These are phyloP conservation scores for Pistacia integerrima DNA, from an alignment of 345 rosid genomes.

Conservation along the genomic window DNA sequence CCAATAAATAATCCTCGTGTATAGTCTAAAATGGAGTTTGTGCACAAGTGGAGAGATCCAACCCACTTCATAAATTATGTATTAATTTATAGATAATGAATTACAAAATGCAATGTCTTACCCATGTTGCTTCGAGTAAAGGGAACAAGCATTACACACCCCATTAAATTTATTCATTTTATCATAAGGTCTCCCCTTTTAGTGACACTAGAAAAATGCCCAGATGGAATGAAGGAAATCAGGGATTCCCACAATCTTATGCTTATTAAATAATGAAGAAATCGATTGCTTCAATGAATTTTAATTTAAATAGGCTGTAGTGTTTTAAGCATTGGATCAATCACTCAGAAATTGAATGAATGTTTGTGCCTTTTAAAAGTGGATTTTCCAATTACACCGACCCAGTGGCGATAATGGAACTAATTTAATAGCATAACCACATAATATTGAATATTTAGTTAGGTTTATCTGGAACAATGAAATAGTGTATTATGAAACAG, in stretches of 20 bases:
- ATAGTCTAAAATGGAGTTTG: background rate
- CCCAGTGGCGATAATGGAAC: no score
- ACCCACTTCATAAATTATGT: constrained; percentile 10
- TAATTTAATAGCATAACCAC: no score
- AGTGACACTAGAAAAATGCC: constrained; percentile 4
- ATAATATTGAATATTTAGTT: no score
- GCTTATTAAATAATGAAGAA: constrained; percentile 7
- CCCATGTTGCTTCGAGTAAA: constrained; percentile 12
- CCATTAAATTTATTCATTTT: background rate
- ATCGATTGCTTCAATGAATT: constrained; percentile 12
- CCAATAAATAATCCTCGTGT: constrained; percentile 13
- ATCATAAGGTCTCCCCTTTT: constrained; percentile 18
- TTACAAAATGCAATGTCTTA: background rate
- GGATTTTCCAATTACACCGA: no score
- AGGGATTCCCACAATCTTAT: constrained; percentile 7
- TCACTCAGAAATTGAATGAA: constrained; percentile 3
- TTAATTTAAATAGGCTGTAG: background rate
- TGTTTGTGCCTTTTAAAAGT: background rate
- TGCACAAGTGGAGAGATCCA: constrained; percentile 10
- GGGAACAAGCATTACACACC: constrained; percentile 4
- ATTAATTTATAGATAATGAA: constrained; percentile 5
- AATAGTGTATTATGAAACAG: no score
- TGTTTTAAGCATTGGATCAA: background rate
- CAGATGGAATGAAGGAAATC: background rate
- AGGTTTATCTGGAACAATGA: no score